A percentile compares a stretch with the other conserved stretches of the same genome.
Evolutionary conservation across 1,139 yeast genomes (phyloP).

Genomic region (Geotrichum aggregatum): DNA sequence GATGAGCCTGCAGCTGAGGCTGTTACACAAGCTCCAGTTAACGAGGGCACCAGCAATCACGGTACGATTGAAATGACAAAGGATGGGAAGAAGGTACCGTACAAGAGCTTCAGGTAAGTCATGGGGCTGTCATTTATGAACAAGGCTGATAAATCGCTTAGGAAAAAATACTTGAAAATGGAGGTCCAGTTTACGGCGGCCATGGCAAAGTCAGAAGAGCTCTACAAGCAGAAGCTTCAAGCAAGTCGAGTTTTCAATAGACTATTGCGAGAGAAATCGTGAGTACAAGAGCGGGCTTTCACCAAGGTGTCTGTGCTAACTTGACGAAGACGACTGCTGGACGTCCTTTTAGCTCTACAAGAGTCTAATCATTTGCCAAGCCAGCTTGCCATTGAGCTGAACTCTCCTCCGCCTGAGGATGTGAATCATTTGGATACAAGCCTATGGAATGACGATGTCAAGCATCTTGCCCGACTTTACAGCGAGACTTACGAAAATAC

Average conservation of each 20-base stretch:
- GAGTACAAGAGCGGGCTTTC: background rate
- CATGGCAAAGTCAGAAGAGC: slow-evolving; percentile 29
- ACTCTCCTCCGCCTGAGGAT: background rate
- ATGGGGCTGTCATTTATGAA: background rate
- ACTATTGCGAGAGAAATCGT: slow-evolving; percentile 28
- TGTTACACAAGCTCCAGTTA: background rate
- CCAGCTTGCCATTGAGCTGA: background rate
- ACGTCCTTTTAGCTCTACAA: slow-evolving; percentile 27
- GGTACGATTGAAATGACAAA: too few relatives aligned
- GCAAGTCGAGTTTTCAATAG: slow-evolving; percentile 28
- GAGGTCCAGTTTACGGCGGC: slow-evolving; percentile 26
- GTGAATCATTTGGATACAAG: background rate
- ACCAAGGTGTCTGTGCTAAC: background rate
- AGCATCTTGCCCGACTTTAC: slow-evolving; percentile 23
- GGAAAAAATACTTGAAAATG: slow-evolving; percentile 32
- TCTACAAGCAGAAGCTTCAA: slow-evolving; percentile 25
- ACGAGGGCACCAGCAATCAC: too few relatives aligned
- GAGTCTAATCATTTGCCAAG: slow-evolving; percentile 21
- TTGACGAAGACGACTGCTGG: slow-evolving; percentile 25
- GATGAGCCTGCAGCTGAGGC: background rate
- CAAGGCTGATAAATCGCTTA: background rate
- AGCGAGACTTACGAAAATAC: slow-evolving; percentile 27
- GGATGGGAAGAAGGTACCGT: slow-evolving; percentile 20
- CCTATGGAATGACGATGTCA: slow-evolving; percentile 23
- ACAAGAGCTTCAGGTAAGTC: slow-evolving; percentile 21